Percentiles rank a stretch among this genome's conserved stretches.
These are phyloP conservation scores for Solanum aculeatissimum DNA, from an alignment of 305 asterid genomes.

Conservation along the genomic window DNA sequence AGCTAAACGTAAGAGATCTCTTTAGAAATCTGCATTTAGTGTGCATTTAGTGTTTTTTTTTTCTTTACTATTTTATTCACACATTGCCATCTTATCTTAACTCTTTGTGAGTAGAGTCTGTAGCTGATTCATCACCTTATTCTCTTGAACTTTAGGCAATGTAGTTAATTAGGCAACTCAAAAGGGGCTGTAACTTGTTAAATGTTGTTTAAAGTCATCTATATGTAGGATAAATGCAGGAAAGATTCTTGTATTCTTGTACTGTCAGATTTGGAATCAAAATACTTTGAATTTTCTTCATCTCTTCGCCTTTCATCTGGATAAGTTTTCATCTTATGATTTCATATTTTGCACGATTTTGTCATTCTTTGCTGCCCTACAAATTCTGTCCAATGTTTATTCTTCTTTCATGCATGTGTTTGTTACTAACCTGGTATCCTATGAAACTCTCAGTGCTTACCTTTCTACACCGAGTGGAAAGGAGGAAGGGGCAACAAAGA, in stretches of 20 bases:
- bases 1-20: constrained; percentile 10
- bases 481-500: background rate
- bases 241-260: background rate
- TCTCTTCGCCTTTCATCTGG: background rate
- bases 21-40: constrained; percentile 3
- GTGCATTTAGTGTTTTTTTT: background rate
- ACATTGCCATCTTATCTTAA: constrained; percentile 2
- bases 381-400: background rate
- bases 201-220: background rate
- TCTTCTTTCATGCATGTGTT: background rate
- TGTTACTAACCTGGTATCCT: background rate
- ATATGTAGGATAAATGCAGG: background rate
- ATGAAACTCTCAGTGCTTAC: background rate
- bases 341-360: background rate
- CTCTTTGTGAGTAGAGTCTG: constrained; percentile 16
- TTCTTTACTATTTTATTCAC: background rate
- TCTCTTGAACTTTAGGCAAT: constrained; percentile 10
- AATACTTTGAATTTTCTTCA: background rate
- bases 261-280: background rate
- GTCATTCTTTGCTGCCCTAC: background rate
- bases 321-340: background rate
- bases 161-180: constrained; percentile 20
- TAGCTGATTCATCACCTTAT: constrained; percentile 24
- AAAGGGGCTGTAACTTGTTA: constrained; percentile 4
- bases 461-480: background rate